A percentile compares a stretch with the other conserved stretches of the same genome.
Evolutionary conservation across 768 basidiomycete species (phyloP).

Genomic region (Lentinula boryana): DNA sequence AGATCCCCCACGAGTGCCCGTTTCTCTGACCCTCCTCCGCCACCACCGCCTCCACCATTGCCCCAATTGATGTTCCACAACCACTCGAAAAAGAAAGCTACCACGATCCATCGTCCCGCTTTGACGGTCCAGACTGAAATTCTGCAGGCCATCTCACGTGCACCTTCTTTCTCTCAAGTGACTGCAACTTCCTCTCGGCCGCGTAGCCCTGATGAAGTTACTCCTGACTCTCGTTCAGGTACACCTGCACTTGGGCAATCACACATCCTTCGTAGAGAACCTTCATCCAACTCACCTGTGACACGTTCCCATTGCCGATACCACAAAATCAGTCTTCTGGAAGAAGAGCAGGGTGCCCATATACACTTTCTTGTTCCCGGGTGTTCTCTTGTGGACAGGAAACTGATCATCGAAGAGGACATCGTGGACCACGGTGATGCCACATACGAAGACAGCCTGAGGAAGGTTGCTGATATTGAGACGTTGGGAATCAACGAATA

Average conservation of each 20-base stretch:
- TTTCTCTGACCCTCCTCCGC: constrained; percentile 13
- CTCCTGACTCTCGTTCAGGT: constrained; percentile 14
- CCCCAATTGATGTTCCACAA: constrained; percentile 16
- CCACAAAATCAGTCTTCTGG: constrained; percentile 60
- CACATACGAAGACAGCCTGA: constrained; percentile 39
- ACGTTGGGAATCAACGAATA: constrained; percentile 44
- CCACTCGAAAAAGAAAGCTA: constrained; percentile 7
- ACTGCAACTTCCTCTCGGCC: background rate
- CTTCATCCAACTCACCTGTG: constrained; percentile 37
- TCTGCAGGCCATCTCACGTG: background rate
- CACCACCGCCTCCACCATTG: constrained; percentile 14
- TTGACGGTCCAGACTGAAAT: constrained; percentile 9
- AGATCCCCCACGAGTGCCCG: background rate
- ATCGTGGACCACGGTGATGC: constrained; percentile 60
- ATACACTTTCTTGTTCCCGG: constrained; percentile 66
- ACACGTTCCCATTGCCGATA: constrained; percentile 69
- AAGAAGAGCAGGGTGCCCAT: constrained; percentile 40
- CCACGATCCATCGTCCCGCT: constrained; percentile 3
- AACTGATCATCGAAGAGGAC: constrained; percentile 53
- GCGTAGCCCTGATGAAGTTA: background rate
- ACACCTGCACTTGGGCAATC: constrained; percentile 10
- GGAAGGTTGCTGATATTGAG: constrained; percentile 44
- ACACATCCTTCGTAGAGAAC: constrained; percentile 13
- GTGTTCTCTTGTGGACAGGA: constrained; percentile 52
- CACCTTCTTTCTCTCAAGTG: background rate